Percentiles rank a stretch among this genome's conserved stretches.
Conservation (phyloP, 2,329 filamentous ascomycete species). For the Arachnomyces sp. region DNA sequence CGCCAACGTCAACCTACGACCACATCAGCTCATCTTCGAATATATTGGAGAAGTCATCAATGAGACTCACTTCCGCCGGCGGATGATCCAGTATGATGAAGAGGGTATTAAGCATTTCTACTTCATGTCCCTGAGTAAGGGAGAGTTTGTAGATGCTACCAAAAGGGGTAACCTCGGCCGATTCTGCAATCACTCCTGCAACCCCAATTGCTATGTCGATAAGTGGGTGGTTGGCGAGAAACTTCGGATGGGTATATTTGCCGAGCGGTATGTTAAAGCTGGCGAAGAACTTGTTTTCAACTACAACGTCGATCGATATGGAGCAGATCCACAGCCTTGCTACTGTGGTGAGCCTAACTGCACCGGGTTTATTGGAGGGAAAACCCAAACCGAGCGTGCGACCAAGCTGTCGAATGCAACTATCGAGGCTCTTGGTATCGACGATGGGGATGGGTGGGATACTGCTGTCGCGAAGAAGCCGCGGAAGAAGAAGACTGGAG, state of each 20-base stretch:
- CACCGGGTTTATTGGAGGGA: conserved; percentile 91
- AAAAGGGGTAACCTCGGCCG: conserved; percentile 92
- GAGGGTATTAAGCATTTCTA: conserved; percentile 99
- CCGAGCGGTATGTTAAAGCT: conserved; percentile 69
- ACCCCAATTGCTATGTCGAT: conserved; percentile 97
- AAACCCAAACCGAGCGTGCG: conserved; percentile 91
- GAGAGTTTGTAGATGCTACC: conserved; percentile 94
- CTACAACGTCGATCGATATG: conserved; percentile 98
- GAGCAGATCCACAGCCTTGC: conserved; percentile 90
- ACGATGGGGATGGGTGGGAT: conserved; percentile 87
- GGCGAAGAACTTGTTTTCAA: conserved; percentile 98
- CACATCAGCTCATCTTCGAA: conserved; percentile 92
- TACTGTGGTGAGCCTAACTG: conserved; percentile 94
- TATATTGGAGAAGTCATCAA: conserved; percentile 98
- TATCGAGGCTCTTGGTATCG: conserved; percentile 91
- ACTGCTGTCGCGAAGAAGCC: conserved; percentile 81
- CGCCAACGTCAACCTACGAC: conserved; percentile 64
- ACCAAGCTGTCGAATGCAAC: conserved; percentile 84
- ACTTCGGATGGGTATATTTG: conserved; percentile 97
- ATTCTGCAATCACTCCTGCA: conserved; percentile 99
- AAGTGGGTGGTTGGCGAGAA: conserved; percentile 99
- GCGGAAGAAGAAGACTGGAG: conserved; percentile 81
- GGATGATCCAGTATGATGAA: conserved; percentile 88
- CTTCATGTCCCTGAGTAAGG: conserved; percentile 97
- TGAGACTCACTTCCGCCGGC: conserved; percentile 76